Evolutionary conservation across 2,329 filamentous ascomycete species (phyloP).

Genomic region (Sordariomycetes sp.): DNA sequence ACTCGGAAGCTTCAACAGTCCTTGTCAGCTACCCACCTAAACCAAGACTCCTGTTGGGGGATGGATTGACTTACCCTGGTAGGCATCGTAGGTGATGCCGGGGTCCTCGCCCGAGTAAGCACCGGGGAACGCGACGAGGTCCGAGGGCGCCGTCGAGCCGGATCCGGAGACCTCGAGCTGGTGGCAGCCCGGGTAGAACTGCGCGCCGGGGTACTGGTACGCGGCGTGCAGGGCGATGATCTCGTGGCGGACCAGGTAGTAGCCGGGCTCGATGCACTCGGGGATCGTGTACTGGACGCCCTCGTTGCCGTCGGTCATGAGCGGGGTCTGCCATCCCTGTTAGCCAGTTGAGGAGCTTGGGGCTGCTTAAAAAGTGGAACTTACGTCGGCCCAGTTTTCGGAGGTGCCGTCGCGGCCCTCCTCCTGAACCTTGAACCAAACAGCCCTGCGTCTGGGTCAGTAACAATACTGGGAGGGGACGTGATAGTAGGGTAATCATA

Average conservation of each 20-base stretch:
- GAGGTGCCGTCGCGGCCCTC: conserved; percentile 36
- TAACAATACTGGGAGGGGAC: not conserved
- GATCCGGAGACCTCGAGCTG: conserved; percentile 40
- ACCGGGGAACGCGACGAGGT: conserved; percentile 39
- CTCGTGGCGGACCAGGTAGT: conserved; percentile 49
- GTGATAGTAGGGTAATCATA: not conserved
- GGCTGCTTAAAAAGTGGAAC: conserved; percentile 10
- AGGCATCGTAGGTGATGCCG: conserved; percentile 41
- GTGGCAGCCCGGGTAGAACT: conserved; percentile 48
- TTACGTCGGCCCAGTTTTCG: conserved; percentile 33
- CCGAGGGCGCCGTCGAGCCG: conserved; percentile 28
- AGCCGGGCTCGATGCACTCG: conserved; percentile 36
- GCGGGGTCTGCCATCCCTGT: conserved; percentile 17
- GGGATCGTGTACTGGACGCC: conserved; percentile 43
- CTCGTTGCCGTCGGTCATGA: conserved; percentile 33
- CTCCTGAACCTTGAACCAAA: conserved; percentile 16
- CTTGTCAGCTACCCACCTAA: not conserved
- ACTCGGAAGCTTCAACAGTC: not conserved
- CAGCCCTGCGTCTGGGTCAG: not conserved
- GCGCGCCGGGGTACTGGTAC: conserved; percentile 37
- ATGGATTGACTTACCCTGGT: conserved; percentile 23
- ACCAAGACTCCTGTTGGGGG: not conserved
- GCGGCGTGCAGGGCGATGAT: conserved; percentile 42
- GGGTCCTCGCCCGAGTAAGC: conserved; percentile 38
- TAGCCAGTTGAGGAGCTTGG: not conserved